Base-by-base conservation (phyloP, 768 basidiomycete species). In the Hydnomerulius pinastri region DNA sequence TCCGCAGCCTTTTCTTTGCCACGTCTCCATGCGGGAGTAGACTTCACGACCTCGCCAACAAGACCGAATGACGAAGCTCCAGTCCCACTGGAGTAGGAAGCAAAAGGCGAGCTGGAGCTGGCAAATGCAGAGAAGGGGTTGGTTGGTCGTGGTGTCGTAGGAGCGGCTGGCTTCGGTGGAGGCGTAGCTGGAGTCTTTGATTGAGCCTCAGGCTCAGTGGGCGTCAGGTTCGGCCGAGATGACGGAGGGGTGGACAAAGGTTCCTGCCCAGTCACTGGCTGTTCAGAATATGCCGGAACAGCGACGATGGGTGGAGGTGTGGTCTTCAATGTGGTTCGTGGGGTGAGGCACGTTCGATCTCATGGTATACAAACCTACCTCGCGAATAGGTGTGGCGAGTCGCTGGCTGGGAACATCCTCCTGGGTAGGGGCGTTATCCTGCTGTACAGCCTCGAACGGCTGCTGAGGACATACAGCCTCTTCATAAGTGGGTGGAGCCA, bases 121-220 rank as follows among this genome's bases (percentile, higher is more conserved):
- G 70, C 64, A 47, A 75, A 77, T 13, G 71, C 64, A 17, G 74
- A 72, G 52, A 76, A 76, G n/a, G 72, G 66, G 33, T 64, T 67
- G 13, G 52, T 39, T 4, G 57, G 13, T 39, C 25, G 53, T 2
- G 18, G 21, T 29, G 55, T 48, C 24, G 48, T 29, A 25, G 58
- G 49, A 45, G 44, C 27, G 0, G 50, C 11, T 8, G 54, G 41
- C 33, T 53, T 60, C 8, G 42, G 43, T 1, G 48, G 51, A 13
- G 64, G 58, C 4, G 56, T 58, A 21, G 37, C 43, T 15, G 59
- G 51, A 36, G 29, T 32, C 25, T 47, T 15, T 24, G 56, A 50
- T 28, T 50, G 48, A 12, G 44, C 44, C 25, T 47, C 56, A 4
- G 55, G 43, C 11, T 55, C 54, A 33, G 57, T 54, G 11, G 42